Percentiles rank a stretch among this genome's conserved stretches.
Conservation (phyloP, 768 basidiomycete genomes). For the Boletus coccyginus region DNA sequence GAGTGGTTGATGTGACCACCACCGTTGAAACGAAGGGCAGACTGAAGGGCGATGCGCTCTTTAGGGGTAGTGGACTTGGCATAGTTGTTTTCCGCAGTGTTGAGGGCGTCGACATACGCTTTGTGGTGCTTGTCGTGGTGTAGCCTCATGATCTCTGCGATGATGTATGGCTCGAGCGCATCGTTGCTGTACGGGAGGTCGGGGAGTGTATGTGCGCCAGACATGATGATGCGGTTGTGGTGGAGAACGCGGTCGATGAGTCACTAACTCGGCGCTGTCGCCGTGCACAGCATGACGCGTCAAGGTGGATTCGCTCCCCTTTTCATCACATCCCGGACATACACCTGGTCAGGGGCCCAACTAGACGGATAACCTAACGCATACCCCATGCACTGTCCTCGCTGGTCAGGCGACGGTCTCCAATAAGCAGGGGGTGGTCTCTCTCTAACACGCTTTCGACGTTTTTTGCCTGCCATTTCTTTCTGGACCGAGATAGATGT, state of each 20-base stretch:
- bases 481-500: background rate
- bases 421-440: conserved; percentile 27
- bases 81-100: conserved; percentile 69
- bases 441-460: conserved; percentile 11
- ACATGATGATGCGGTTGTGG: conserved; percentile 32
- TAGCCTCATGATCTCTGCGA: conserved; percentile 87
- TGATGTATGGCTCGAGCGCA: conserved; percentile 91
- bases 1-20: conserved; percentile 87
- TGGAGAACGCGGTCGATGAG: background rate
- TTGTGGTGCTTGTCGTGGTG: conserved; percentile 97
- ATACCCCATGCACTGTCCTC: conserved; percentile 30
- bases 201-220: conserved; percentile 56
- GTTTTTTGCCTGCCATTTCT: conserved; percentile 1
- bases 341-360: conserved; percentile 22
- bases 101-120: conserved; percentile 82
- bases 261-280: background rate
- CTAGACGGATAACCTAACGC: conserved; percentile 31
- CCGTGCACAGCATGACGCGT: conserved; percentile 21
- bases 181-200: conserved; percentile 79
- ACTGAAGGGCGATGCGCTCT: conserved; percentile 29
- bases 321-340: conserved; percentile 29
- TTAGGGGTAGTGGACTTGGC: conserved; percentile 68
- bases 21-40: conserved; percentile 25
- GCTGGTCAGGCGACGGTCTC: conserved; percentile 22
- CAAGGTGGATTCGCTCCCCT: conserved; percentile 11